phyloP scores from a whole-genome alignment of 2,329 filamentous ascomycete genomes.

The Tolypocladium nubicola region DNA sequence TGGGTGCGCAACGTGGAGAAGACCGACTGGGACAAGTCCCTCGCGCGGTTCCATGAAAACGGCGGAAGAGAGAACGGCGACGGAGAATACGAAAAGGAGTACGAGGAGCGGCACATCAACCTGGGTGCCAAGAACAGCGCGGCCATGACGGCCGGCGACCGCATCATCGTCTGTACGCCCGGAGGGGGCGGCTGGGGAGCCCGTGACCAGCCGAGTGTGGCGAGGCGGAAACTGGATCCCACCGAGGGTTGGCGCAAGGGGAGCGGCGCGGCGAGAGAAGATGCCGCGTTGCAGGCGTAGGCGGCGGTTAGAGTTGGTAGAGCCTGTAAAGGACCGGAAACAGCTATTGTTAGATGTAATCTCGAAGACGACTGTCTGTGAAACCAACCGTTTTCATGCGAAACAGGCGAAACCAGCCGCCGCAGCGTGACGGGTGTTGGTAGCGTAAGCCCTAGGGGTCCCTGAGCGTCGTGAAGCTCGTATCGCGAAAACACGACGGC shows the following conservation, averaged over 20 bases:
- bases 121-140: constrained; percentile 73
- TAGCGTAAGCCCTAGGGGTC: background rate
- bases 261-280: constrained; percentile 45
- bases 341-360: background rate
- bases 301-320: background rate
- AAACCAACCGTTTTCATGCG: background rate
- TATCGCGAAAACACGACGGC: background rate
- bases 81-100: constrained; percentile 22
- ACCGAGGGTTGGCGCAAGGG: constrained; percentile 44
- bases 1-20: constrained; percentile 70
- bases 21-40: constrained; percentile 35
- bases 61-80: constrained; percentile 13
- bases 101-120: constrained; percentile 55
- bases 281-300: constrained; percentile 46
- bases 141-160: constrained; percentile 63
- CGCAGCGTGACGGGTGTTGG: background rate
- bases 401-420: background rate
- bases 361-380: background rate
- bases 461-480: background rate
- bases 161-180: constrained; percentile 68
- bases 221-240: constrained; percentile 41
- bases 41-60: constrained; percentile 25
- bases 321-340: no score
- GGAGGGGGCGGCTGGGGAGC: constrained; percentile 70
- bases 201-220: constrained; percentile 44